phyloP scores from a whole-genome alignment of 805 yeast genomes.

The Ogataea zsoltii region DNA sequence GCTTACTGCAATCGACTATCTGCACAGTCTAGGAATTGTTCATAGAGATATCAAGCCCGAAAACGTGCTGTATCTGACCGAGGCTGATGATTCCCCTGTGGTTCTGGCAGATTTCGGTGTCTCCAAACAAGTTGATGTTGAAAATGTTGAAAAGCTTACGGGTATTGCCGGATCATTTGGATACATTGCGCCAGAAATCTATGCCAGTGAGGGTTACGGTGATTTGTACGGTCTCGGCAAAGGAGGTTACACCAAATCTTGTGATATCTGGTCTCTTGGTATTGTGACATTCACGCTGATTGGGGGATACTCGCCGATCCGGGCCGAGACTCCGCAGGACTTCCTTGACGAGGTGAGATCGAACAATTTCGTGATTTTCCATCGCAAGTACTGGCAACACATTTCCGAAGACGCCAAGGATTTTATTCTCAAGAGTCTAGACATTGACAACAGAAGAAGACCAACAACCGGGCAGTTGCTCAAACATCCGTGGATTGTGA shows the following conservation, averaged over 20 bases:
- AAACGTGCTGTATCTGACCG: slow-evolving; percentile 73
- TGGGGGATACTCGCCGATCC: slow-evolving; percentile 91
- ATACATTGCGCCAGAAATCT: slow-evolving; percentile 95
- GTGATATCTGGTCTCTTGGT: slow-evolving; percentile 96
- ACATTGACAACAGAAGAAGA: slow-evolving; percentile 64
- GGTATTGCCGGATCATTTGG: slow-evolving; percentile 77
- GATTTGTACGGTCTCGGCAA: slow-evolving; percentile 37
- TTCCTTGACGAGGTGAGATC: slow-evolving; percentile 79
- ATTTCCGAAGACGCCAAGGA: slow-evolving; percentile 79
- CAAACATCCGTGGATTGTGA: slow-evolving; percentile 74
- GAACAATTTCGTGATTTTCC: slow-evolving; percentile 78
- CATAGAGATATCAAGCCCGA: slow-evolving; percentile 96
- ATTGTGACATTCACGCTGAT: slow-evolving; percentile 87
- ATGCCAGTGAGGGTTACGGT: slow-evolving; percentile 52
- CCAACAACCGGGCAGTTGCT: slow-evolving; percentile 68
- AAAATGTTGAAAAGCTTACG: slow-evolving; percentile 26
- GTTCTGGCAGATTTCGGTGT: slow-evolving; percentile 97
- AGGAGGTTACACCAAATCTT: slow-evolving; percentile 88
- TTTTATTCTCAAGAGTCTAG: slow-evolving; percentile 71
- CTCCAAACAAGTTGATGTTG: slow-evolving; percentile 61
- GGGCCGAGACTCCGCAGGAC: slow-evolving; percentile 78
- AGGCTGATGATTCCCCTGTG: slow-evolving; percentile 62
- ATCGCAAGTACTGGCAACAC: slow-evolving; percentile 80
- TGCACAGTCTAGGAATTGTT: slow-evolving; percentile 77
- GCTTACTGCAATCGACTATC: slow-evolving; percentile 72